A percentile compares a stretch with the other conserved stretches of the same genome.
These are phyloP conservation scores for Pythium plurisporium DNA, from an alignment of 352 stramenopile species.

Conservation along the genomic window DNA sequence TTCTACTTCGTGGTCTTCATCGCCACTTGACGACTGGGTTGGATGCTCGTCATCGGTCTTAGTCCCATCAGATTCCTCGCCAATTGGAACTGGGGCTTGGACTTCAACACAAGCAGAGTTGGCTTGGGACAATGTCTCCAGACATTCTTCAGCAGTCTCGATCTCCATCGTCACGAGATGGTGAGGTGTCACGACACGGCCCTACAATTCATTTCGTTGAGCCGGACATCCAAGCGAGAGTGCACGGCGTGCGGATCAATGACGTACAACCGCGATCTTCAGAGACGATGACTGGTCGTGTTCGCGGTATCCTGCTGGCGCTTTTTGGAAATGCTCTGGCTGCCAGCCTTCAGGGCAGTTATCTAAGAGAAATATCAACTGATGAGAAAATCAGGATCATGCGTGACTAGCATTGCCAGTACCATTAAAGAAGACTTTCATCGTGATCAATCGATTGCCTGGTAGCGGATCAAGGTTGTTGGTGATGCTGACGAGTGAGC, in stretches of 20 bases:
- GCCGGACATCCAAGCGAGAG: neutral
- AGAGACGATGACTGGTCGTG: conserved; percentile 19
- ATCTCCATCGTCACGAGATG: conserved; percentile 33
- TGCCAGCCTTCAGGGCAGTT: conserved; percentile 30
- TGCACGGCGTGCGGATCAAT: neutral
- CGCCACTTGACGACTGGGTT: neutral
- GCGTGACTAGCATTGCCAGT: neutral
- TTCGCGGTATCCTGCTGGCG: conserved; percentile 11
- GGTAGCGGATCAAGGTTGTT: conserved; percentile 37
- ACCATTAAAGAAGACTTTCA: conserved; percentile 42
- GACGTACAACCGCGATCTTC: conserved; percentile 29
- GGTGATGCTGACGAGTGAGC: conserved; percentile 39
- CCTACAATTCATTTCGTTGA: conserved; percentile 10
- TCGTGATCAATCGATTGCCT: conserved; percentile 33
- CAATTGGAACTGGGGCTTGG: neutral
- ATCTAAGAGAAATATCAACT: neutral
- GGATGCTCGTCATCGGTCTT: neutral
- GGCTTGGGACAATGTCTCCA: conserved; percentile 16
- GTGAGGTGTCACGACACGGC: conserved; percentile 29
- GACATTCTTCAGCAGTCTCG: conserved; percentile 25
- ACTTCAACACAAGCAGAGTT: neutral
- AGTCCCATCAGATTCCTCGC: conserved; percentile 9
- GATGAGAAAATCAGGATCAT: neutral
- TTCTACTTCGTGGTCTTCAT: neutral
- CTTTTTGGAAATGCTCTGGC: conserved; percentile 29